Conservation (phyloP, 2,329 filamentous ascomycete species). For the Rhexocercosporidium sp. region DNA sequence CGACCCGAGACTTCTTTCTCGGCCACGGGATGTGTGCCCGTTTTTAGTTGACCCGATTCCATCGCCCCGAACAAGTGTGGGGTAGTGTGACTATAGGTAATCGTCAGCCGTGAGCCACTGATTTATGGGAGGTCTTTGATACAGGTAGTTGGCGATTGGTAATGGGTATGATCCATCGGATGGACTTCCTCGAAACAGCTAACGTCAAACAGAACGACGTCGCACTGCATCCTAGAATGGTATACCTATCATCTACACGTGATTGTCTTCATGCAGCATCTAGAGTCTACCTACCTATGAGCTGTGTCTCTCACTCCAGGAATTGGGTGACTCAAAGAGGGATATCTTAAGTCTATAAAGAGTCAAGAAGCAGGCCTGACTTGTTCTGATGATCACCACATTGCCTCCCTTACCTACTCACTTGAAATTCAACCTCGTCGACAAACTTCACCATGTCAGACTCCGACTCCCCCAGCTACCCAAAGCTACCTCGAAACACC, state of each 20-base stretch:
- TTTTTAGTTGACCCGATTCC: not conserved
- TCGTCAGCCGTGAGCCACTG: not conserved
- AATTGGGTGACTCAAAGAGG: not conserved
- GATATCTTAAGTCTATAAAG: not conserved
- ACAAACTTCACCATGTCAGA: constrained; percentile 18
- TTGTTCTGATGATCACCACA: not conserved
- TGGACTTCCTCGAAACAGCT: constrained; percentile 2
- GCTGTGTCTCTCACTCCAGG: no score
- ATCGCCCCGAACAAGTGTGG: constrained; percentile 7
- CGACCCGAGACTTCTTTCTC: not conserved
- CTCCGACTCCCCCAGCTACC: constrained; percentile 26
- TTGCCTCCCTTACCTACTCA: not conserved
- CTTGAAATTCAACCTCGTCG: not conserved
- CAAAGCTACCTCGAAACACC: constrained; percentile 35
- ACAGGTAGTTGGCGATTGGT: not conserved
- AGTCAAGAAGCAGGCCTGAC: not conserved
- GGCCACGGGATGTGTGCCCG: not conserved
- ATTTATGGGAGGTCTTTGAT: not conserved
- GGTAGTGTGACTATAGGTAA: not conserved
- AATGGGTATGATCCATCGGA: not conserved
- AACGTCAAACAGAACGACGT: constrained; percentile 1
- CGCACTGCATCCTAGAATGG: not conserved
- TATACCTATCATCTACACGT: not conserved
- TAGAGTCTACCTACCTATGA: no score
- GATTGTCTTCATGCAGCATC: not conserved